Base-by-base conservation (phyloP, 352 stramenopile species). In the Phytophthora citrophthora region DNA sequence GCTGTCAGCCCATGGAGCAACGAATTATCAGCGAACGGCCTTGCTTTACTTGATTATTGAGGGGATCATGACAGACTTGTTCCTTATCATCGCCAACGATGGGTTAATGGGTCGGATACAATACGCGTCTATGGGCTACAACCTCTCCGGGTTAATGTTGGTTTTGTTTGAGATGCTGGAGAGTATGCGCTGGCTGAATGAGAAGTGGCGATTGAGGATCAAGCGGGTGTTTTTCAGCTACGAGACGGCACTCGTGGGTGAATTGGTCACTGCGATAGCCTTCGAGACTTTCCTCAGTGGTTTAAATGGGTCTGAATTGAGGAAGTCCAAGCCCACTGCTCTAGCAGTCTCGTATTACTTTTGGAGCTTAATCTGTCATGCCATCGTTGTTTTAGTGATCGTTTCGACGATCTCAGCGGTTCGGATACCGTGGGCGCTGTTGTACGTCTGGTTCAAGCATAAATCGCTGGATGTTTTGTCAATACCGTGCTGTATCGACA, bases 81-180 rank as follows among this genome's bases (percentile, higher is more conserved):
- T 64, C 5, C 49, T 73, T 5, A 68, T 71, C 11, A 66, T 66
- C 13, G 59, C 44, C 0, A 70, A 75, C 9, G 61, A 67, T 12
- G 55, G 55, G 0, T 43, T 59, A 16, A 27, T 16, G 6, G 45
- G 49, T 4, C 23, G 48, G 23, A 5, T 70, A 2, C 66, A 74
- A 44, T 68, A 60, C 38, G 61, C 49, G 9, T 75, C 67, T 11
- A 26, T 75, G 1, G 55, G 54, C 13, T 71, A 75, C 41, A 75
- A 75, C 27, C 26, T 75, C 3, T 55, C 61, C 0, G 55, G 54
- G 0, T 40, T 74, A 24, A 45, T 75, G 26, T 50, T 68, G 40
- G 13, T 68, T n/a, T 9, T 71, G 8, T 75, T 75, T 47, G 67
- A 75, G 46, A 57, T 75, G 32, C 9, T 75, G 24, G 67, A 75